Conservation (phyloP, 495 filamentous ascomycete genomes). For the Xanthoparmelia taractica region DNA sequence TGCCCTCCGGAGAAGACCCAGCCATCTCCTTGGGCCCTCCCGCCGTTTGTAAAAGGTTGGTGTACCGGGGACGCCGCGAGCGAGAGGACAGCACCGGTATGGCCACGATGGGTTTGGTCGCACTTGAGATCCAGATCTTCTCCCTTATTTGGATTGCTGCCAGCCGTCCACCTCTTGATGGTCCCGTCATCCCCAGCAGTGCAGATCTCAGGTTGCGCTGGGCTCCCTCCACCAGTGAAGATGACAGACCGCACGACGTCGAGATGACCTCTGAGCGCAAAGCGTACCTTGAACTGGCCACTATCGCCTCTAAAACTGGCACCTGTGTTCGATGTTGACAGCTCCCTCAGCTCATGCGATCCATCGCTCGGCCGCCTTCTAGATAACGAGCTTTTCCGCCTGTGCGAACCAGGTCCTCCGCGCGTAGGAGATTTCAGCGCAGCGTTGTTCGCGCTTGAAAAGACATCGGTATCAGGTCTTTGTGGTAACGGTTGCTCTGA, state of each 20-base stretch:
- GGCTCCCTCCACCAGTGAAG: constrained; percentile 91
- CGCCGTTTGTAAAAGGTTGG: constrained; percentile 80
- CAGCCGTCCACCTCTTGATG: constrained; percentile 83
- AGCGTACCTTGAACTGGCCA: constrained; percentile 79
- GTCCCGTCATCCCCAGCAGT: constrained; percentile 92
- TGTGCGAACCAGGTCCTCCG: constrained; percentile 56
- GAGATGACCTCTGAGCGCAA: constrained; percentile 84
- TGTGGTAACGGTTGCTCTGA: constrained; percentile 48
- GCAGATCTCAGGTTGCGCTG: constrained; percentile 91
- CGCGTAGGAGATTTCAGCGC: constrained; percentile 69
- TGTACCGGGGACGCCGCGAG: constrained; percentile 78
- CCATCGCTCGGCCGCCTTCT: constrained; percentile 54
- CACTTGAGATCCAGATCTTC: constrained; percentile 84
- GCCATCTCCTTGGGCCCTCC: constrained; percentile 75
- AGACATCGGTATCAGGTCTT: constrained; percentile 74
- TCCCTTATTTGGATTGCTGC: constrained; percentile 33
- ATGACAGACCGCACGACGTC: constrained; percentile 89
- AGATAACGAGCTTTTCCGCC: constrained; percentile 72
- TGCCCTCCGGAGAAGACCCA: constrained; percentile 98
- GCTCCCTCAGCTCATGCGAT: constrained; percentile 41
- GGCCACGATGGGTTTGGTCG: constrained; percentile 91
- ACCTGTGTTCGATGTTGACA: constrained; percentile 26
- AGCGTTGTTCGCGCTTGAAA: constrained; percentile 73
- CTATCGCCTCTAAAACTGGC: constrained; percentile 47
- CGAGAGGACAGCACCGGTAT: constrained; percentile 80